Percentiles rank a stretch among this genome's conserved stretches.
phyloP scores from a whole-genome alignment of 2,329 filamentous ascomycete genomes.

The Fusarium scirpi region DNA sequence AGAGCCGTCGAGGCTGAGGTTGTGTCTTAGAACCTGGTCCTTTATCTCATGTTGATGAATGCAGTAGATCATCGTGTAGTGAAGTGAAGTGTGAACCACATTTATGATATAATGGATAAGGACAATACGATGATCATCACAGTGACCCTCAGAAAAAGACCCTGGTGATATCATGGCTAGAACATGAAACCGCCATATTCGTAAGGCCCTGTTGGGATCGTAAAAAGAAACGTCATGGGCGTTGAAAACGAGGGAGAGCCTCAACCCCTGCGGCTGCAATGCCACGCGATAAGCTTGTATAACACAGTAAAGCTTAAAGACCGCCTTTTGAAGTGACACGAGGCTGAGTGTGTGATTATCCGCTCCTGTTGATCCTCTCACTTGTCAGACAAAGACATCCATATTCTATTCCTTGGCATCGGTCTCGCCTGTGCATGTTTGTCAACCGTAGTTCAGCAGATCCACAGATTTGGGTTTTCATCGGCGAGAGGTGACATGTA shows the following conservation, averaged over 20 bases:
- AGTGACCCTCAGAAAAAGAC: constrained; percentile 10
- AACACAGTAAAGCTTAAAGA: constrained; percentile 7
- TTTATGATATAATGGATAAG: constrained; percentile 37
- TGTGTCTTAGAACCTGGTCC: background rate
- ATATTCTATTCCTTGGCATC: constrained; percentile 37
- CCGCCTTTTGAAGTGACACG: constrained; percentile 20
- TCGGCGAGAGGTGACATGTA: constrained; percentile 18
- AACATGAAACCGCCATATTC: constrained; percentile 38
- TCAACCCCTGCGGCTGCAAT: constrained; percentile 30
- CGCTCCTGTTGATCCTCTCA: background rate
- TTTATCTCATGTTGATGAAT: constrained; percentile 1
- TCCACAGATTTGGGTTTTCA: constrained; percentile 45
- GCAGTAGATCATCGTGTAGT: background rate
- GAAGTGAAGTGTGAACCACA: constrained; percentile 24
- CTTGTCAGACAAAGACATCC: constrained; percentile 24
- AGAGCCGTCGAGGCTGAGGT: background rate
- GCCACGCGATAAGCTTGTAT: constrained; percentile 35
- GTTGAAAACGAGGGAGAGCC: constrained; percentile 16
- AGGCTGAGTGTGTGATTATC: constrained; percentile 17
- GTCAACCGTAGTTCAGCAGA: constrained; percentile 8
- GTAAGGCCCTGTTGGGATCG: constrained; percentile 16
- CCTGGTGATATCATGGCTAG: constrained; percentile 34
- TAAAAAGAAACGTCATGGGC: constrained; percentile 28
- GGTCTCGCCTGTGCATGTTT: constrained; percentile 29
- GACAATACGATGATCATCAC: constrained; percentile 21